phyloP scores from a whole-genome alignment of 192 early-diverging fungal genomes.

The Coemansia sp. region DNA sequence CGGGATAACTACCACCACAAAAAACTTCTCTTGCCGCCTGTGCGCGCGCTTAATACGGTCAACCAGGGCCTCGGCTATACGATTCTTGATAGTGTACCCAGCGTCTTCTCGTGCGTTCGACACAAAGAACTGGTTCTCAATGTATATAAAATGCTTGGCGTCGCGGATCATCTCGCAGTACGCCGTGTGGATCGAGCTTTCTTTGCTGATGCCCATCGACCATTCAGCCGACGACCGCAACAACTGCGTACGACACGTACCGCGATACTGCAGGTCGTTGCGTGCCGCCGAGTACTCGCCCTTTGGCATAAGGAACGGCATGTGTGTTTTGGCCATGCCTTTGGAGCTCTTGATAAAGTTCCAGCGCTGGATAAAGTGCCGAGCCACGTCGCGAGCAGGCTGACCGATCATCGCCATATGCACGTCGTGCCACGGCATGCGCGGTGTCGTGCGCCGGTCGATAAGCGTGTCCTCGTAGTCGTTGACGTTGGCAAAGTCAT shows the following conservation, averaged over 20 bases:
- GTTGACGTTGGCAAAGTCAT: constrained; percentile 68
- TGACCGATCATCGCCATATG: constrained; percentile 74
- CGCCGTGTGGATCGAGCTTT: constrained; percentile 79
- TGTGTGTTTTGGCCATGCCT: constrained; percentile 55
- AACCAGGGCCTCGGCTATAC: constrained; percentile 73
- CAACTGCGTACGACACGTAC: constrained; percentile 64
- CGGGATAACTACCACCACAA: constrained; percentile 77
- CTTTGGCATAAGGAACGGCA: constrained; percentile 70
- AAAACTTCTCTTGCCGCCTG: constrained; percentile 65
- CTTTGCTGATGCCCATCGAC: constrained; percentile 64
- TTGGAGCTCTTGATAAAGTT: constrained; percentile 82
- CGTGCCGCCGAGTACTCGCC: constrained; percentile 62
- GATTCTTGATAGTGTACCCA: constrained; percentile 74
- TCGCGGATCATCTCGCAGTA: constrained; percentile 69
- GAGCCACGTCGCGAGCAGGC: constrained; percentile 76
- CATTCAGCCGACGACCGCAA: constrained; percentile 67
- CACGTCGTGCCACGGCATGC: constrained; percentile 92
- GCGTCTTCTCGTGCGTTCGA: constrained; percentile 51
- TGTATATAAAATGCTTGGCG: constrained; percentile 83
- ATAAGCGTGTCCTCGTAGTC: constrained; percentile 55
- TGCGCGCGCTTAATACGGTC: constrained; percentile 76
- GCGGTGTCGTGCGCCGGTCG: constrained; percentile 54
- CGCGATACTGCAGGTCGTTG: constrained; percentile 60
- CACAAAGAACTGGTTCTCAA: constrained; percentile 92
- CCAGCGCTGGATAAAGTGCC: constrained; percentile 86